A percentile compares a stretch with the other conserved stretches of the same genome.
These are phyloP conservation scores for Botrytis galanthina DNA, from an alignment of 2,329 filamentous ascomycete genomes.

Conservation along the genomic window DNA sequence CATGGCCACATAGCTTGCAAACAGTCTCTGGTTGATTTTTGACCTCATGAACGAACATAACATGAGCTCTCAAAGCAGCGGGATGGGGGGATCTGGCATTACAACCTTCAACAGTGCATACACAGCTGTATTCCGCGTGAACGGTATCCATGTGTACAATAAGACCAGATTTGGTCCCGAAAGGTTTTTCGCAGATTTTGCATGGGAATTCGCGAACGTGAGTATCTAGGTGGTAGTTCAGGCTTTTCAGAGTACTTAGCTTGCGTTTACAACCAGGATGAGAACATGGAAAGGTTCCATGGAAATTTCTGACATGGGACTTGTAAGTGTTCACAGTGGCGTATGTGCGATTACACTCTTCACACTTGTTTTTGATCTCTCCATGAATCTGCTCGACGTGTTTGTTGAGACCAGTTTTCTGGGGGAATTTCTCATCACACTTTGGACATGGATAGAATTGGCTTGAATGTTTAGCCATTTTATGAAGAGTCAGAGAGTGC, in stretches of 20 bases:
- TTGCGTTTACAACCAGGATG: neutral
- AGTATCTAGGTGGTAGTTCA: neutral
- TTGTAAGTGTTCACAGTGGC: fast-evolving
- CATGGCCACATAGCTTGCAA: neutral
- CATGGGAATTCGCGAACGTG: neutral
- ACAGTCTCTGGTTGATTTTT: too few relatives aligned
- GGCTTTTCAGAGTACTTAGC: neutral
- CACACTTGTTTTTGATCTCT: neutral
- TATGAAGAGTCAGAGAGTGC: neutral
- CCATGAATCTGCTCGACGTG: neutral
- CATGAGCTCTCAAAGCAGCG: fast-evolving
- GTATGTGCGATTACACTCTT: neutral
- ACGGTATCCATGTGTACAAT: fast-evolving
- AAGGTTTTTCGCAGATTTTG: neutral
- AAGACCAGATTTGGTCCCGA: fast-evolving
- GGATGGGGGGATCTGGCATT: fast-evolving
- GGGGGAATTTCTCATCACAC: neutral
- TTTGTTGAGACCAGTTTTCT: neutral
- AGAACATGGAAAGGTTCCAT: neutral
- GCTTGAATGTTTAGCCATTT: neutral
- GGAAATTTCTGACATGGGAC: neutral
- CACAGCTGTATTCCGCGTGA: neutral
- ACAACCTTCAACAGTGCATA: neutral
- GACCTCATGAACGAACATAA: fast-evolving
- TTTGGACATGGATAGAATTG: neutral